These are phyloP conservation scores for Rubia tinctorum DNA, from an alignment of 305 asterid species.

Conservation along the genomic window DNA sequence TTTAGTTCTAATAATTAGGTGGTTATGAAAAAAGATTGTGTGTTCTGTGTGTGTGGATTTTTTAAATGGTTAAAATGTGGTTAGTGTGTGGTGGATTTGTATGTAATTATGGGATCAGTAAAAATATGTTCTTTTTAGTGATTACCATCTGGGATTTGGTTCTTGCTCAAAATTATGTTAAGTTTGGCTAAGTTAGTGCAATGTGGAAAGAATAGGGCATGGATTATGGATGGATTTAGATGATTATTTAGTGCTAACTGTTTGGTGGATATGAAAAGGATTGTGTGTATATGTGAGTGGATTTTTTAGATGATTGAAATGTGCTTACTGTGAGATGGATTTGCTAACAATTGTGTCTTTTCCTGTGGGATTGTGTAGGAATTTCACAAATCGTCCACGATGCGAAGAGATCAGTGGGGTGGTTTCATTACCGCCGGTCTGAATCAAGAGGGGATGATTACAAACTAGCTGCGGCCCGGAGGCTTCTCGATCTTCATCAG, in stretches of 20 bases:
- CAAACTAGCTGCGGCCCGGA: constrained; percentile 38
- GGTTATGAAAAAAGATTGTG: too few relatives aligned
- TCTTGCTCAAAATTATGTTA: background rate
- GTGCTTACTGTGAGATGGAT: background rate
- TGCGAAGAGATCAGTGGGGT: constrained; percentile 76
- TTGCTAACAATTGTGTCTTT: constrained; percentile 5
- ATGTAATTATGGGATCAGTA: background rate
- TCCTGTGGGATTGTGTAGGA: constrained; percentile 34
- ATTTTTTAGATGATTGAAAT: background rate
- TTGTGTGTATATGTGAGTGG: background rate
- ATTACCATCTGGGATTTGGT: background rate
- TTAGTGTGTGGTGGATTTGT: too few relatives aligned
- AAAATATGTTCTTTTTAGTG: background rate
- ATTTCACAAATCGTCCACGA: constrained; percentile 68
- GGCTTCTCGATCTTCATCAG: constrained; percentile 47
- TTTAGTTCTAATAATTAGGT: background rate
- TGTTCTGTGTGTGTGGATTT: too few relatives aligned
- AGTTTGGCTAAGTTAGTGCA: background rate
- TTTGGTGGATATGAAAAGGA: background rate
- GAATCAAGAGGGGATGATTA: constrained; percentile 41
- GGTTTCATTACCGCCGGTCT: constrained; percentile 64
- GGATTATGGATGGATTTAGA: background rate
- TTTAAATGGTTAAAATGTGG: too few relatives aligned
- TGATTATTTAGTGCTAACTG: background rate
- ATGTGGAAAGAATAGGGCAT: background rate